Evolutionary conservation across 2,329 filamentous ascomycete species (phyloP).

Genomic region (Beauveria sp.): DNA sequence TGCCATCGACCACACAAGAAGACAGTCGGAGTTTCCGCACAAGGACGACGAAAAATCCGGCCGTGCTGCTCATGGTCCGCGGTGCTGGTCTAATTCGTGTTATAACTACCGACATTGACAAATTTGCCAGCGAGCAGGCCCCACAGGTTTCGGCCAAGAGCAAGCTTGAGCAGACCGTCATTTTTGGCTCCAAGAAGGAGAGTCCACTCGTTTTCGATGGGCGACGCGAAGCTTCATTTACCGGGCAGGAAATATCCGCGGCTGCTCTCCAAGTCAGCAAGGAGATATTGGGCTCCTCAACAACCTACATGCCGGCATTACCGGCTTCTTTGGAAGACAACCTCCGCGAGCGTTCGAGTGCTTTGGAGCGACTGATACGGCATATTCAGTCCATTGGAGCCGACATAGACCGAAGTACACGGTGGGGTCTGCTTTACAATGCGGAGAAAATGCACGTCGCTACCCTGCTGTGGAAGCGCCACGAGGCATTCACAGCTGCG

Average conservation of each 20-base stretch:
- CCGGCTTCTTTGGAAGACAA: slow-evolving; percentile 76
- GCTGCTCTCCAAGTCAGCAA: slow-evolving; percentile 73
- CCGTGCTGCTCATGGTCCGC: slow-evolving; percentile 54
- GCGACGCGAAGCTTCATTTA: slow-evolving; percentile 58
- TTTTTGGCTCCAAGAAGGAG: slow-evolving; percentile 73
- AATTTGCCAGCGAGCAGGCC: slow-evolving; percentile 49
- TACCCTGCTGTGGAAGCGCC: slow-evolving; percentile 68
- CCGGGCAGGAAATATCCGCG: slow-evolving; percentile 60
- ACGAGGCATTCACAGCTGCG: slow-evolving; percentile 60
- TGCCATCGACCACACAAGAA: slow-evolving; percentile 32
- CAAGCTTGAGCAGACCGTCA: slow-evolving; percentile 90
- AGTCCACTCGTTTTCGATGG: slow-evolving; percentile 84
- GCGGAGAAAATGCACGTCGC: slow-evolving; percentile 84
- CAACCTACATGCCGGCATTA: slow-evolving; percentile 63
- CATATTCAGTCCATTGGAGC: slow-evolving; percentile 62
- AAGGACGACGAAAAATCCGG: slow-evolving; percentile 52
- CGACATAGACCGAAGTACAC: slow-evolving; percentile 56
- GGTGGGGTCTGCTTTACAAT: slow-evolving; percentile 78
- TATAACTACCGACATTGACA: slow-evolving; percentile 49
- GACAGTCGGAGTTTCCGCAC: slow-evolving; percentile 43
- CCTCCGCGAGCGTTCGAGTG: slow-evolving; percentile 62
- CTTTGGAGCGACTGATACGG: slow-evolving; percentile 65
- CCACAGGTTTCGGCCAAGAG: slow-evolving; percentile 70
- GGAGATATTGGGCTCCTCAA: slow-evolving; percentile 73
- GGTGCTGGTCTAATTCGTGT: slow-evolving; percentile 56